Evolutionary conservation across 2,329 filamentous ascomycete species (phyloP).

Genomic region (Trichophyton mentagrophytes): DNA sequence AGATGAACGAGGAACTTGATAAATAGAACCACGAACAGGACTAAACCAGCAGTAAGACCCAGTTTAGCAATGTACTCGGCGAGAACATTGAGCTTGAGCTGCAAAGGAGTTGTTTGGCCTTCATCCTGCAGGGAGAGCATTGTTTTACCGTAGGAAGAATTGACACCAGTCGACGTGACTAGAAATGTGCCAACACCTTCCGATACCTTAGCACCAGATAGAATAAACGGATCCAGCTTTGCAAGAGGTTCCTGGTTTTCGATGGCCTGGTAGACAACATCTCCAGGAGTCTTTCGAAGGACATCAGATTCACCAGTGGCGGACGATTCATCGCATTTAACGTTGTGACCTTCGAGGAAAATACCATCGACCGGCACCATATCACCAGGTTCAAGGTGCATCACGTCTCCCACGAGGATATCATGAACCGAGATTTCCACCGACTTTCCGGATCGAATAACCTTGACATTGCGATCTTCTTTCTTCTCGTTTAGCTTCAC

Average conservation of each 20-base stretch:
- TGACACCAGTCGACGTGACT: conserved; percentile 59
- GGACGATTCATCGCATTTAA: conserved; percentile 62
- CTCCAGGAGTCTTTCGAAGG: conserved; percentile 52
- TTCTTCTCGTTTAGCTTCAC: conserved; percentile 61
- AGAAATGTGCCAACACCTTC: conserved; percentile 65
- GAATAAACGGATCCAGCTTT: conserved; percentile 66
- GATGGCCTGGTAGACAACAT: conserved; percentile 52
- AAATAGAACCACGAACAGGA: conserved; percentile 66
- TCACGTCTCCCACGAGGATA: conserved; percentile 59
- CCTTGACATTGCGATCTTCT: conserved; percentile 60
- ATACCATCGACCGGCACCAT: conserved; percentile 61
- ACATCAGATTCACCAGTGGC: conserved; percentile 65
- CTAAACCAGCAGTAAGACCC: conserved; percentile 55
- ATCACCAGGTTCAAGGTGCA: conserved; percentile 61
- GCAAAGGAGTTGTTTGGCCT: conserved; percentile 63
- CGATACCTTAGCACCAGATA: conserved; percentile 65
- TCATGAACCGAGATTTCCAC: conserved; percentile 58
- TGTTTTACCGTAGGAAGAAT: conserved; percentile 64
- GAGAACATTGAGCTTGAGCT: conserved; percentile 62
- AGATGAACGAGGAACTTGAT: conserved; percentile 52
- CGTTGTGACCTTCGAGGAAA: conserved; percentile 51
- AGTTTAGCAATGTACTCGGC: conserved; percentile 71
- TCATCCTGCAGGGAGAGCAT: conserved; percentile 67
- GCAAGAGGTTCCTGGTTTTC: conserved; percentile 46
- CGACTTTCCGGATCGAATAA: conserved; percentile 60